phyloP scores from a whole-genome alignment of 805 yeast species.

The Torulaspora delbrueckii region DNA sequence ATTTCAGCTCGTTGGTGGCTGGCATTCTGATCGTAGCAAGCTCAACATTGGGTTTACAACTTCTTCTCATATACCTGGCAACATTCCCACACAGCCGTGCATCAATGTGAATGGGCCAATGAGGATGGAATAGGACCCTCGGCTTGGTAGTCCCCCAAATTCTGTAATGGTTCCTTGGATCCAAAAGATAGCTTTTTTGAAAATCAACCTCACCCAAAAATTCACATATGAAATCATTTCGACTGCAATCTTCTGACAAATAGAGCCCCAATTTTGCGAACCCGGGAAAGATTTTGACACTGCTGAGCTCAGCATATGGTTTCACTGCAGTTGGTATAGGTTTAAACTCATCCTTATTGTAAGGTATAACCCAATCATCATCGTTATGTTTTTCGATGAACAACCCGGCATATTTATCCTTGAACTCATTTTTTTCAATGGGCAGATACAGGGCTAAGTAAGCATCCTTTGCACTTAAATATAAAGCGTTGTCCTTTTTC shows the following conservation, averaged over 20 bases:
- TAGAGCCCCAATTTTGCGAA: slow-evolving; percentile 65
- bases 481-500: slow-evolving; percentile 30
- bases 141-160: slow-evolving; percentile 66
- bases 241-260: slow-evolving; percentile 38
- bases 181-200: slow-evolving; percentile 56
- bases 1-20: slow-evolving; percentile 39
- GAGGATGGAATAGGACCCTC: slow-evolving; percentile 51
- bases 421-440: slow-evolving; percentile 38
- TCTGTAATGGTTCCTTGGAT: slow-evolving; percentile 71
- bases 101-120: slow-evolving; percentile 66
- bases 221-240: slow-evolving; percentile 52
- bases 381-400: slow-evolving; percentile 53
- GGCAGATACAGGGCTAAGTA: slow-evolving; percentile 35
- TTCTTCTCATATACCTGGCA: slow-evolving; percentile 66
- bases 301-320: slow-evolving; percentile 53
- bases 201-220: slow-evolving; percentile 69
- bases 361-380: slow-evolving; percentile 34
- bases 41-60: slow-evolving; percentile 73
- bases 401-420: slow-evolving; percentile 39
- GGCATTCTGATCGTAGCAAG: slow-evolving; percentile 45
- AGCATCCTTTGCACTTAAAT: slow-evolving; percentile 36
- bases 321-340: slow-evolving; percentile 41
- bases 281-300: slow-evolving; percentile 62
- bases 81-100: slow-evolving; percentile 83
- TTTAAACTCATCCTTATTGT: slow-evolving; percentile 17